Percentiles rank a stretch among this genome's conserved stretches.
These are phyloP conservation scores for Stygiomarasmius scandens DNA, from an alignment of 1,284 basidiomycete species.

Conservation along the genomic window DNA sequence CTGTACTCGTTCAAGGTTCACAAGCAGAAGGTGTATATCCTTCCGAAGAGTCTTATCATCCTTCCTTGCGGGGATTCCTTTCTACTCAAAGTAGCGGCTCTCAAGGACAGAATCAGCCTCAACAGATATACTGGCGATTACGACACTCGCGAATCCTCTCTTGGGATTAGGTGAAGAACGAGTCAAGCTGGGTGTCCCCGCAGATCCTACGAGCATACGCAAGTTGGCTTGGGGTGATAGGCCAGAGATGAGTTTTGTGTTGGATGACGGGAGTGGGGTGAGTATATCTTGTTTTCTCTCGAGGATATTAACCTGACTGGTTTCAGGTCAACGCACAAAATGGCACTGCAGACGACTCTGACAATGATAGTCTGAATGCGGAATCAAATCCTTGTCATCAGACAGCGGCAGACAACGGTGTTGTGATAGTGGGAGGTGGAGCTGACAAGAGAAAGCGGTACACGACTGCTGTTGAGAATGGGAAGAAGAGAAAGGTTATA, in stretches of 20 bases:
- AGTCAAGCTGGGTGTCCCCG: neutral
- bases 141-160: neutral
- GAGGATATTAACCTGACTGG: too few relatives aligned
- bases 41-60: neutral
- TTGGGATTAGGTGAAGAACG: neutral
- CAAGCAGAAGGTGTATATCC: neutral
- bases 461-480: conserved; percentile 47
- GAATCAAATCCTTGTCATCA: too few relatives aligned
- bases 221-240: neutral
- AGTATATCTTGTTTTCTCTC: too few relatives aligned
- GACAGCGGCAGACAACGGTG: neutral
- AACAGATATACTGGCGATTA: neutral
- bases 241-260: neutral
- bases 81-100: neutral
- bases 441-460: conserved; percentile 54
- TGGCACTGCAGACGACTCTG: neutral
- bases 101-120: neutral
- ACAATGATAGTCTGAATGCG: neutral
- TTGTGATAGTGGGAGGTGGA: conserved; percentile 27
- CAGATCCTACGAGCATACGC: neutral
- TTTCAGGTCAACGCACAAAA: too few relatives aligned
- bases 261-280: neutral
- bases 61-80: too few relatives aligned
- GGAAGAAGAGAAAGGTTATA: conserved; percentile 71
- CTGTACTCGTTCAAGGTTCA: neutral